Base-by-base conservation (phyloP, 2,329 filamentous ascomycete species). In the Stagonosporopsis cucurbitacearum region DNA sequence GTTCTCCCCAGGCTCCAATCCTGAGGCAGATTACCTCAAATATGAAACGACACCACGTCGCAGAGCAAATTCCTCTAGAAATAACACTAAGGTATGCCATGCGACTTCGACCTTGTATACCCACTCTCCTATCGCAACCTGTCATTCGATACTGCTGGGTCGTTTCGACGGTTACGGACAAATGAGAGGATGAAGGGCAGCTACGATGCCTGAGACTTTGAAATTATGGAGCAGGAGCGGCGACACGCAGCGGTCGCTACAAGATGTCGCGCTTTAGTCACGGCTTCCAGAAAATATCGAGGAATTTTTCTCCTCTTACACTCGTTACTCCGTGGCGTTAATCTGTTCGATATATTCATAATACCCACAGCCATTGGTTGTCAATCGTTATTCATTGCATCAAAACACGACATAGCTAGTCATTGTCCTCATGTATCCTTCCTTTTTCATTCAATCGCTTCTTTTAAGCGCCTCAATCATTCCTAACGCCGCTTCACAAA, bases 401-500 rank as follows among this genome's bases (percentile, higher is more conserved):
- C 9, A 8, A 37, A 30, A 41, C 17, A 26, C 17, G 23, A 22
- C 13, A 30, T 20, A 23, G 1, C 4, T 36, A 19, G 4, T 37
- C 20, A 30, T 20, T 20, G 19, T 13, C 30, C 53, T 28, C 43
- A 72, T 73, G 68, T 45, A 65, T 41, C 33, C 53, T 22, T 57
- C 55, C n/a, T 32, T 32, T 20, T 50, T 65, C 3, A 13, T 65
- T 22, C 55, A 50, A 19, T 57, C 54, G 20, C 22, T 63, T 11
- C 36, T 68, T 15, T 45, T 69, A 4, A 48, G 59, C 32, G 25
- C 58, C 23, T 19, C 58, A 15, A 26, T 64, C 41, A 30, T 64
- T 17, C 45, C 68, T 68, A 69, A 70, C 47, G 40, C 43, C 4
- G 66, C 22, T 19, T 60, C 67, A 19, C 62, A 68, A 63, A 67